Evolutionary conservation across 805 yeast species (phyloP), one percentile per base, ranked within the genome.

Genomic region (Candida yuanshanica): DNA sequence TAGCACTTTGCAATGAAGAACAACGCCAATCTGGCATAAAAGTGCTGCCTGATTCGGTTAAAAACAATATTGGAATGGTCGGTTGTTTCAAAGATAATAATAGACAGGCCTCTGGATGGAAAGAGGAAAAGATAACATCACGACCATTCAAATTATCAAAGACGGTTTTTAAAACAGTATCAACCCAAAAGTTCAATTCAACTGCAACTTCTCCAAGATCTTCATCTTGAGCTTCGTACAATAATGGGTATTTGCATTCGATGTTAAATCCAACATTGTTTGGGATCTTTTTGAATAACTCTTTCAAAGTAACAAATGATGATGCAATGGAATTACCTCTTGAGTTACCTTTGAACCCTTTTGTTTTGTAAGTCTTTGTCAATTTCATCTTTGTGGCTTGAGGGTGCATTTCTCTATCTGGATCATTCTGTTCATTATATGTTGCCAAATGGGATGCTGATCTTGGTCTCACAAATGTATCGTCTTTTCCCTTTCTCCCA

Each of bases 221-320:
- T 57, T 91, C 97, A 2, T 71, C 72, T 59, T 89, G 84, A 0
- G 95, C 90, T 64, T 91, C 98, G 59, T 88, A 95, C 38, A 88
- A 71, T 93, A 91, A 85, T 2, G 98, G 98, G 58, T 89, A 91
- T 59, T 91, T 89, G 63, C 93, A 81, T 62, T 91, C 98, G 46
- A 91, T 87, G 57, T 91, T 91, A 66, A 93, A 90, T 0, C 98
- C 98, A 13, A 90, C 95, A 44, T 73, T 75, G 43, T 72, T 69
- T 1, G 98, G 97, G 20, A 91, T 65, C 49, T 85, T 85, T 54
- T 74, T 74, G 66, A 91, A 88, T 36, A 90, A 72, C 50, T 90
- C 96, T 52, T 77, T 82, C 49, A 91, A 70, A 0, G 97, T 89
- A 8, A 91, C 95, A 61, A 91, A 91, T 24, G 87, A 82, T 0